A percentile compares a stretch with the other conserved stretches of the same genome.
Conservation (phyloP, 2,329 filamentous ascomycete species). For the Rutstroemia sp. region DNA sequence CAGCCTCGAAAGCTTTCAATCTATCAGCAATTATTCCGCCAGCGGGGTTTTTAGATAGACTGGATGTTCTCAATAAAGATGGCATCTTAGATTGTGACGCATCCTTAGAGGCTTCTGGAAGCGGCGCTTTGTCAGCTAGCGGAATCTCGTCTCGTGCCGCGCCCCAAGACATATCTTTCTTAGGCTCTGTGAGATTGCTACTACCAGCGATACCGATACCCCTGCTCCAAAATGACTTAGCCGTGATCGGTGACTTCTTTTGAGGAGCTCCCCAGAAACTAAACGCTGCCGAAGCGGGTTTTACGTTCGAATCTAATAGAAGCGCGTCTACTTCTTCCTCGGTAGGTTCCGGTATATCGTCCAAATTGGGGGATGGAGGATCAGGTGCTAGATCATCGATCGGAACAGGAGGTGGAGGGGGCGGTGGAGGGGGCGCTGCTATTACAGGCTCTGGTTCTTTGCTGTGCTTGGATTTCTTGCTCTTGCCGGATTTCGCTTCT, state of each 20-base stretch:
- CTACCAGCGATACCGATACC: slow-evolving; percentile 17
- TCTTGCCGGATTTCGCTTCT: slow-evolving; percentile 33
- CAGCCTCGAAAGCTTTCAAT: slow-evolving; percentile 48
- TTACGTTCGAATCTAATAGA: slow-evolving; percentile 1
- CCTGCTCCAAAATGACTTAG: slow-evolving; percentile 15
- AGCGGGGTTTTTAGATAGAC: slow-evolving; percentile 38
- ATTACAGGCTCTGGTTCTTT: slow-evolving; percentile 17
- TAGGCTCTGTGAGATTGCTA: slow-evolving; percentile 17
- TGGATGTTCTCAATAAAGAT: slow-evolving; percentile 32
- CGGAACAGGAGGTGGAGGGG: background rate
- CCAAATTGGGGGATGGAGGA: slow-evolving; percentile 1
- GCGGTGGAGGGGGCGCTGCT: background rate
- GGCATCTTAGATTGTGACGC: slow-evolving; percentile 33
- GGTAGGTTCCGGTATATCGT: slow-evolving; percentile 27
- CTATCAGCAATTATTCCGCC: slow-evolving; percentile 48
- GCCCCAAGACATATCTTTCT: slow-evolving; percentile 31
- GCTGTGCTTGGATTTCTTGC: slow-evolving; percentile 26
- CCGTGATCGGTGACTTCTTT: slow-evolving; percentile 26
- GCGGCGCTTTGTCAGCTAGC: slow-evolving; percentile 42
- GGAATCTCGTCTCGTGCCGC: slow-evolving; percentile 36
- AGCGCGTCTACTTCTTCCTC: slow-evolving; percentile 29
- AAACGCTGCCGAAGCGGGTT: slow-evolving; percentile 33
- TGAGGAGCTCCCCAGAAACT: slow-evolving; percentile 51
- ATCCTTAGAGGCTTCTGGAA: slow-evolving; percentile 42
- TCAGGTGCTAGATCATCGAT: background rate